These are phyloP conservation scores for Podaxis sp. DNA, from an alignment of 768 basidiomycete genomes.

Conservation along the genomic window DNA sequence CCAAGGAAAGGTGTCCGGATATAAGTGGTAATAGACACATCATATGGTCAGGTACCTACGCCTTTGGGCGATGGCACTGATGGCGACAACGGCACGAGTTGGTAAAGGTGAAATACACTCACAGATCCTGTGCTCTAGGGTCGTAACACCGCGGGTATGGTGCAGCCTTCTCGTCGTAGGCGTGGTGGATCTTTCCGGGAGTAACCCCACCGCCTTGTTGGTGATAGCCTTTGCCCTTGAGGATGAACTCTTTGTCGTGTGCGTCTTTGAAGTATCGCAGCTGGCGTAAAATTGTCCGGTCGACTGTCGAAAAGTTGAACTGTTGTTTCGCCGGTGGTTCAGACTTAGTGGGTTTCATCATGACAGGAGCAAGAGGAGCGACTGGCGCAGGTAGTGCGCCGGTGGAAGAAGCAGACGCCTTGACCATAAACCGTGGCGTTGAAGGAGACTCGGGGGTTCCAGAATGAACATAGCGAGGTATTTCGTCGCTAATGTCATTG, in stretches of 20 bases:
- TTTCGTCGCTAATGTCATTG: neutral
- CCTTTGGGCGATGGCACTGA: neutral
- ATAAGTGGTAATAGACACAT: neutral
- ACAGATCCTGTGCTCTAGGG: constrained; percentile 64
- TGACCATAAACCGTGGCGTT: neutral
- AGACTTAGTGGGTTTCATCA: neutral
- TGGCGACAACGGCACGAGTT: neutral
- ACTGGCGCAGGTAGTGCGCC: neutral
- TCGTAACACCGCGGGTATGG: constrained; percentile 74
- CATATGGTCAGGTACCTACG: constrained; percentile 5
- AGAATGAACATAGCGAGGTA: constrained; percentile 1
- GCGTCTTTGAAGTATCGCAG: constrained; percentile 51
- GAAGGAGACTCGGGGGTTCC: neutral
- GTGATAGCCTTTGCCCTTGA: constrained; percentile 42
- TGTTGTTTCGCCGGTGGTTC: constrained; percentile 7
- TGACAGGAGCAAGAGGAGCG: neutral
- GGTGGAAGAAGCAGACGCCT: neutral
- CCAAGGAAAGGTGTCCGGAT: neutral
- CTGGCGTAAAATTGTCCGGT: constrained; percentile 60
- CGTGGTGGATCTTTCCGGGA: constrained; percentile 56
- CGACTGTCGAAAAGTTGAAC: constrained; percentile 56
- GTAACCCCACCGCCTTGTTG: constrained; percentile 29
- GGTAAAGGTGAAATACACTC: constrained; percentile 31
- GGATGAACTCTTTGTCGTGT: constrained; percentile 54
- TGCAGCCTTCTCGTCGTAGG: constrained; percentile 46